Base-by-base conservation (phyloP, 2,329 filamentous ascomycete genomes). In the Achaetomium macrosporum region DNA sequence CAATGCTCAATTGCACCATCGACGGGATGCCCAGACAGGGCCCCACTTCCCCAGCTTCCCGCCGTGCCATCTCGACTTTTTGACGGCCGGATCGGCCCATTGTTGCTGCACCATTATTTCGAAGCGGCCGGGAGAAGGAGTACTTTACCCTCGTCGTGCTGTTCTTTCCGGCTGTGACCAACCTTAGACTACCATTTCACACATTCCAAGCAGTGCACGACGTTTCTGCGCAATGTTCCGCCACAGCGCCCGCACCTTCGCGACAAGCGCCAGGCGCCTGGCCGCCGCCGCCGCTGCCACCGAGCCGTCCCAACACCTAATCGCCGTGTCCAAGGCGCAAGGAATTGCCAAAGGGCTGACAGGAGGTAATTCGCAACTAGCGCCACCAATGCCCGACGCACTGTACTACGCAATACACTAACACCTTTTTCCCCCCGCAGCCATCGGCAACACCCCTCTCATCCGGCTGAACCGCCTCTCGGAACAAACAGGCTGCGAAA, bases 371-470 rank as follows among this genome's bases (percentile, higher is more conserved):
- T n/a, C n/a, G n/a, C n/a, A n/a, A n/a, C n/a, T 11, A 13, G 31
- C 31, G 16, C n/a, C 42, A 9, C 20, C 7, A 25, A 25, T 19
- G 9, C 16, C 2, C 30, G 10, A 5, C 30, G 19, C n/a, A 2
- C 10, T 16, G 6, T 8, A 8, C 15, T 3, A 37, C 3, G 15
- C 33, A 35, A 25, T 20, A n/a, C 15, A 30, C 33, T 36, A 12
- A 49, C 39, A 33, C 15, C 20, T 40, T 9, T 15, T 15, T 13
- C 43, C 13, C 37, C 47, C 35, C 37, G 44, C 60, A 96, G 93
- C 93, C 51, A 97, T 99, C 73, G 93, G 93, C 59, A 97, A 97
- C 72, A 99, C 93, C 0, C 92, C 93, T 1, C 81, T 99, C 50
- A 95, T 99, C 69, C 85, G 88, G 45, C 78, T 99, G 47, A 92